Base-by-base conservation (phyloP, 2,329 filamentous ascomycete species). In the Bipolaris cookei region DNA sequence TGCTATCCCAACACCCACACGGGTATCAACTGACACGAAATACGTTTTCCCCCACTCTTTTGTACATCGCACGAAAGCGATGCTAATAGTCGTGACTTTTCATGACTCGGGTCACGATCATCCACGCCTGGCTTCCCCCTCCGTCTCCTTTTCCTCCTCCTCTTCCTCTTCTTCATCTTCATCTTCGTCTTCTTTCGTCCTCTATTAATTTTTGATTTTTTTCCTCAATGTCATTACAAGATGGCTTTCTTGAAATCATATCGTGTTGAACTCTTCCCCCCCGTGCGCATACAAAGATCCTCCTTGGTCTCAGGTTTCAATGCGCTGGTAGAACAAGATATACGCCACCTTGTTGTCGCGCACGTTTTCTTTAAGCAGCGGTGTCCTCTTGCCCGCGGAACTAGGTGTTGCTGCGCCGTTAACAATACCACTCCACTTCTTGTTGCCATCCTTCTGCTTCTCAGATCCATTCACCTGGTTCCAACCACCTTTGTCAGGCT, bases 331-430 rank as follows among this genome's bases (percentile, higher is more conserved):
- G 79, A 99, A 96, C 72, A 99, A 80, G 65, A 99, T 86, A 78
- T 99, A 99, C 3, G 95, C 95, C 56, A 97, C 94, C 83, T 96
- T 97, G 83, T 94, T 97, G 76, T 98, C 94, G 77, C 91, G 92
- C 72, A 90, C 77, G 16, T 83, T 83, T 56, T 79, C 78, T 61
- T 78, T 84, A 64, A 66, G 62, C 48, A 76, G 80, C 86, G 83
- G 79, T 82, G 78, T 77, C 80, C 79, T 70, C 81, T 79, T 77
- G 63, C 79, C 78, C 30, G 81, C 78, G 20, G 81, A 81, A 44
- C 77, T 78, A 42, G 82, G 82, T 6, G 83, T 88, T 39, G 81
- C 78, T 21, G 80, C 82, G 37, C 88, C 90, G 68, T 93, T 95
- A 57, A 81, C 86, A 7, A 77, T 71, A 46, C 78, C 76, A 68